Evolutionary conservation across 805 yeast species (phyloP).

Genomic region (Yarrowia keelungensis): DNA sequence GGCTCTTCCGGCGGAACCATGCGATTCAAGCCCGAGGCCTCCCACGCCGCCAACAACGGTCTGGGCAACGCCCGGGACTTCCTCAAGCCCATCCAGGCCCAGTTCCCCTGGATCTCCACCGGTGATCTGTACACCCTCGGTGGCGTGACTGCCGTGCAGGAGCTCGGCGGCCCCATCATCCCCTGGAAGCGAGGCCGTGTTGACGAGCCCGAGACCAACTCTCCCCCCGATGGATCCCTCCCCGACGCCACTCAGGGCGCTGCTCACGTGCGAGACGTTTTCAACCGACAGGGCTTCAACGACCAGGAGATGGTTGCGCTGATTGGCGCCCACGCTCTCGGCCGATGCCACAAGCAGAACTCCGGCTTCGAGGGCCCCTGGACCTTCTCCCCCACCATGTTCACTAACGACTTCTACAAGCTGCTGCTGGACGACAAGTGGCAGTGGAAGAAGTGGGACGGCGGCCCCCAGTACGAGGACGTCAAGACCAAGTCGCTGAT

Average conservation of each 20-base stretch:
- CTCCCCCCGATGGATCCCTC: constrained; percentile 71
- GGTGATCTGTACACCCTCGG: constrained; percentile 84
- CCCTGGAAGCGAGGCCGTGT: constrained; percentile 82
- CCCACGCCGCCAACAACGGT: constrained; percentile 69
- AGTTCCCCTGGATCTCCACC: constrained; percentile 73
- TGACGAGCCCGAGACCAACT: constrained; percentile 58
- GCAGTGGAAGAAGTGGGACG: constrained; percentile 65
- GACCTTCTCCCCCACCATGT: constrained; percentile 76
- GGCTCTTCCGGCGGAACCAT: constrained; percentile 75
- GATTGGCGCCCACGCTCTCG: constrained; percentile 78
- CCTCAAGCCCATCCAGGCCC: constrained; percentile 61
- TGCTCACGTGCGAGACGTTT: constrained; percentile 67
- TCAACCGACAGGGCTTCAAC: constrained; percentile 68
- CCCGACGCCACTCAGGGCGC: constrained; percentile 76
- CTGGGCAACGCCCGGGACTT: constrained; percentile 63
- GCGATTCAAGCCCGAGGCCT: constrained; percentile 57
- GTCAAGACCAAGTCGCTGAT: constrained; percentile 63
- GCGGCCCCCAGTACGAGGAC: constrained; percentile 67
- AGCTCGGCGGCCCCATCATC: constrained; percentile 76
- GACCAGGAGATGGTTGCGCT: constrained; percentile 77
- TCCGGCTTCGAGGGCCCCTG: constrained; percentile 83
- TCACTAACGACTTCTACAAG: constrained; percentile 73
- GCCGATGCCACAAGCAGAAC: constrained; percentile 69
- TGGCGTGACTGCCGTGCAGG: constrained; percentile 81
- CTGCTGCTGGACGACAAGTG: constrained; percentile 62